Conservation (phyloP, 2,329 filamentous ascomycete genomes). For the Metarhizium robertsii region DNA sequence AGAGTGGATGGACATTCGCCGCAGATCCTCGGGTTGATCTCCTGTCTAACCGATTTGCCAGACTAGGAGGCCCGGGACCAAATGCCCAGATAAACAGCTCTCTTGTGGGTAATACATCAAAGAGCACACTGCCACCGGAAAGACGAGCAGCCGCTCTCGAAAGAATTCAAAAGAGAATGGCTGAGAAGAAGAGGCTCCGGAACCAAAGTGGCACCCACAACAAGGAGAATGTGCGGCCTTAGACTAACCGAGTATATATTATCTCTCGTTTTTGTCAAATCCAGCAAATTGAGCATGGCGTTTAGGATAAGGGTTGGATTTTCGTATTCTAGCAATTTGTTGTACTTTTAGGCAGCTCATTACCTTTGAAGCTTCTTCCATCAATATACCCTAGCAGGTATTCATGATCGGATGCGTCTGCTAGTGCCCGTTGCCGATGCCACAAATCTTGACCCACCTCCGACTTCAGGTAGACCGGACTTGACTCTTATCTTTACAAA, state of each 20-base stretch:
- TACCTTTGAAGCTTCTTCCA: neutral
- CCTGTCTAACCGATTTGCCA: constrained; percentile 34
- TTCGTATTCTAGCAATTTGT: neutral
- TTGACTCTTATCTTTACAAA: neutral
- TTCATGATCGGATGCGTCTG: neutral
- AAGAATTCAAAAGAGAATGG: constrained; percentile 42
- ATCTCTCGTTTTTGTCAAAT: neutral
- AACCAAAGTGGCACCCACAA: constrained; percentile 22
- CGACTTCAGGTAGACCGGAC: neutral
- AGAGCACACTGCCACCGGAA: constrained; percentile 37
- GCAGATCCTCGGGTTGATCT: constrained; percentile 33
- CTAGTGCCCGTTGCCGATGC: neutral
- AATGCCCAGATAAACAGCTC: constrained; percentile 17
- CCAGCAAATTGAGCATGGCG: constrained; percentile 15
- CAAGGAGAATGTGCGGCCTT: constrained; percentile 44
- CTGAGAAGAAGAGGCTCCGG: constrained; percentile 35
- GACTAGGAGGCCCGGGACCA: constrained; percentile 30
- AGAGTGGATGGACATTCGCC: constrained; percentile 8
- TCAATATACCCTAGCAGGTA: neutral
- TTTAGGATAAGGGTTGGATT: constrained; percentile 8
- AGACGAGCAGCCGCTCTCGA: constrained; percentile 45
- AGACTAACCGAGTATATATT: neutral
- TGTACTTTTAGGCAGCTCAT: neutral
- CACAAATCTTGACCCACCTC: neutral
- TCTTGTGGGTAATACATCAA: constrained; percentile 29